These are phyloP conservation scores for Pseudonitzschia delicatissima DNA, from an alignment of 108 stramenopile genomes.

Conservation along the genomic window DNA sequence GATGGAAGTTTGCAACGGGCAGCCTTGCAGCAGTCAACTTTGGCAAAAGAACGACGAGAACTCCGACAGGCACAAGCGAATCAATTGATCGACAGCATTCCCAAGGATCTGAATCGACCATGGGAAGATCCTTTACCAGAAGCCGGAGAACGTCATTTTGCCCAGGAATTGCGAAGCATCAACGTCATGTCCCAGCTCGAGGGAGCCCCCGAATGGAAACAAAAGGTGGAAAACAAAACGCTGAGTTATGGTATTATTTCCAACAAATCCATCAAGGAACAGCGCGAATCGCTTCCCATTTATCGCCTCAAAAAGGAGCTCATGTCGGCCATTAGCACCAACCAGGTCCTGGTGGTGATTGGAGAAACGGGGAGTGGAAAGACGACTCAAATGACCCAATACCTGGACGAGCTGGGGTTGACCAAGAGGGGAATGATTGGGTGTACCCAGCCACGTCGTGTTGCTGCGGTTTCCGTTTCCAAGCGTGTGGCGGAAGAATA, in stretches of 20 bases:
- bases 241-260: conserved; percentile 92
- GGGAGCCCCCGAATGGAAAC: conserved; percentile 97
- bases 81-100: conserved; percentile 95
- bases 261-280: conserved; percentile 92
- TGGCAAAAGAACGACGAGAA: conserved; percentile 97
- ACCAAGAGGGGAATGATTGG: conserved; percentile 91
- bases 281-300: conserved; percentile 93
- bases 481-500: conserved; percentile 99
- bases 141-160: conserved; percentile 95
- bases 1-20: conserved; percentile 97
- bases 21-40: conserved; percentile 89
- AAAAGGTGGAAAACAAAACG: conserved; percentile 92
- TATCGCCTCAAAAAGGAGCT: conserved; percentile 83
- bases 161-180: conserved; percentile 94
- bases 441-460: conserved; percentile 98
- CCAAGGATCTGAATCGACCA: conserved; percentile 95
- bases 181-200: conserved; percentile 81
- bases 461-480: conserved; percentile 97
- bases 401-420: conserved; percentile 93
- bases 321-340: conserved; percentile 70
- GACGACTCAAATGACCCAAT: conserved; percentile 99
- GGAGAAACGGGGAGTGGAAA: conserved; percentile 94
- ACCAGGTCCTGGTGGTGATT: conserved; percentile 95
- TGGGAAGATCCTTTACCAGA: conserved; percentile 99
- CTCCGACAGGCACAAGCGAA: conserved; percentile 95